phyloP scores from a whole-genome alignment of 1,139 yeast species.

The Kurtzmaniella quercitrusa region DNA sequence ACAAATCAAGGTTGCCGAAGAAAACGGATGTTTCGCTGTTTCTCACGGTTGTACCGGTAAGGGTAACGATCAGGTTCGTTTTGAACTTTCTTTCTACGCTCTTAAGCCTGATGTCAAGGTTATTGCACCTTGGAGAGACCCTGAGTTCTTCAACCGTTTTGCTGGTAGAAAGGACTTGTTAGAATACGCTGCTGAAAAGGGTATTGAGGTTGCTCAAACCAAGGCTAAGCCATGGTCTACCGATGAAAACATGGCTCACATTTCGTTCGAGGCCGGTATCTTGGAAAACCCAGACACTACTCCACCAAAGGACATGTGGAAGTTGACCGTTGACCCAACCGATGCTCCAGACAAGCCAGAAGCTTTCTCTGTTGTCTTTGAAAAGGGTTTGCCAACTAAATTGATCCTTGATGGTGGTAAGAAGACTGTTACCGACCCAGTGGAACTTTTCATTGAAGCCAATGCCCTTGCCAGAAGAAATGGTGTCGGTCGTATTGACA shows the following conservation, averaged over 20 bases:
- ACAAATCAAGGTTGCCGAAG: slow-evolving; percentile 93
- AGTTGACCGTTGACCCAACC: slow-evolving; percentile 89
- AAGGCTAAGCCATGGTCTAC: slow-evolving; percentile 99
- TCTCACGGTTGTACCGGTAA: slow-evolving; percentile 99
- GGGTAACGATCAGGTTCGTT: slow-evolving; percentile 98
- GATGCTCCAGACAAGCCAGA: slow-evolving; percentile 96
- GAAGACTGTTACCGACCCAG: slow-evolving; percentile 69
- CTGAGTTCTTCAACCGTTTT: slow-evolving; percentile 88
- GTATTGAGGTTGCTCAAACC: slow-evolving; percentile 93
- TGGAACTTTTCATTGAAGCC: slow-evolving; percentile 87
- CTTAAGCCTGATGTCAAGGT: slow-evolving; percentile 95
- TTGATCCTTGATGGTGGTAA: slow-evolving; percentile 64
- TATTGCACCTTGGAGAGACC: slow-evolving; percentile 99
- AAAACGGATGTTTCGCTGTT: slow-evolving; percentile 97
- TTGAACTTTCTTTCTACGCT: slow-evolving; percentile 94
- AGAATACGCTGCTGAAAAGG: slow-evolving; percentile 88
- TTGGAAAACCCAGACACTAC: slow-evolving; percentile 97
- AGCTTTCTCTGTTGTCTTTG: slow-evolving; percentile 76
- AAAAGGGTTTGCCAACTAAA: slow-evolving; percentile 84
- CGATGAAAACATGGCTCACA: slow-evolving; percentile 98
- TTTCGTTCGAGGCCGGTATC: slow-evolving; percentile 98
- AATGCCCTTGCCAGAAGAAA: slow-evolving; percentile 96
- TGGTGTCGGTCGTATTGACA: slow-evolving; percentile 99
- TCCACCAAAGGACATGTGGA: slow-evolving; percentile 99
- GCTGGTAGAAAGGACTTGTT: slow-evolving; percentile 96